These are phyloP conservation scores for Chenopodium quinoa DNA, from an alignment of 148 eudicot genomes.

Conservation along the genomic window DNA sequence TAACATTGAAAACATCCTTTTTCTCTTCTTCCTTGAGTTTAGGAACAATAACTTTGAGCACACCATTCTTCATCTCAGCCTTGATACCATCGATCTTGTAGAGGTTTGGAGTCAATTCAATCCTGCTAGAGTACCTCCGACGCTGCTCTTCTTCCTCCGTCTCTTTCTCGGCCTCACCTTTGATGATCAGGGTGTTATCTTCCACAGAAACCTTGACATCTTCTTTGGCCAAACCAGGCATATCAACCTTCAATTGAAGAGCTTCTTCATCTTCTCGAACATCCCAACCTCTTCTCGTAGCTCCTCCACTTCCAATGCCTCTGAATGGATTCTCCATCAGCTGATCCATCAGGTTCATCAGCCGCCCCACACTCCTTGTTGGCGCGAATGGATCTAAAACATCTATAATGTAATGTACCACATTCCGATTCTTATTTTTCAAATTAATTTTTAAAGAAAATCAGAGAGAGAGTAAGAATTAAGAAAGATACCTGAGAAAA, in stretches of 20 bases:
- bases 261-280: slow-evolving; percentile 55
- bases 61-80: slow-evolving; percentile 69
- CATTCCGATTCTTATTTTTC: too few species aligned
- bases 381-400: slow-evolving; percentile 70
- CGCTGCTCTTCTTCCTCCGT: slow-evolving; percentile 40
- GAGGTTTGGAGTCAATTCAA: slow-evolving; percentile 48
- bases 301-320: slow-evolving; percentile 27
- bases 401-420: slow-evolving; percentile 33
- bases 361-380: slow-evolving; percentile 57
- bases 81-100: slow-evolving; percentile 46
- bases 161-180: slow-evolving; percentile 51
- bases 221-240: slow-evolving; percentile 81
- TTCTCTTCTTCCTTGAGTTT: slow-evolving; percentile 57
- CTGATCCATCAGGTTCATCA: slow-evolving; percentile 79
- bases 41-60: slow-evolving; percentile 49
- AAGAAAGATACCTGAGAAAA: slow-evolving; percentile 60
- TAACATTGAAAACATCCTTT: slow-evolving; percentile 46
- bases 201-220: slow-evolving; percentile 70
- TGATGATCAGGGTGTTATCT: slow-evolving; percentile 59
- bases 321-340: slow-evolving; percentile 42
- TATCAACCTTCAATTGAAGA: slow-evolving; percentile 58
- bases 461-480: too few species aligned
- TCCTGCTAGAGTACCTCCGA: slow-evolving; percentile 47
- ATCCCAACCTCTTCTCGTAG: slow-evolving; percentile 52
- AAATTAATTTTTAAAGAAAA: too few species aligned